phyloP scores from a whole-genome alignment of 139 green algal genomes.

The Tetradesmus lagerheimii region DNA sequence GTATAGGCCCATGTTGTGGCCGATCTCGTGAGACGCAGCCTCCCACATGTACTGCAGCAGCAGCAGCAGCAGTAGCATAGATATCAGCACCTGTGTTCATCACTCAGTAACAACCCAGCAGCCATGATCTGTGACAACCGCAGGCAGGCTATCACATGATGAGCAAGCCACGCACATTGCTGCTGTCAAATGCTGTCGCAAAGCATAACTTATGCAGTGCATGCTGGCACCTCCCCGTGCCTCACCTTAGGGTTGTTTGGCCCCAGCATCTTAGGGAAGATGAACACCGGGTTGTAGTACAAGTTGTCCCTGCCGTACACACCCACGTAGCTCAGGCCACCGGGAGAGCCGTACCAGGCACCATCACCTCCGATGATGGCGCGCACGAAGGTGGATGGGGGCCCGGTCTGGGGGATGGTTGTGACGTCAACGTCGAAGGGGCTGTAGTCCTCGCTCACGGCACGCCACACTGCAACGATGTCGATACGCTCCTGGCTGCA shows the following conservation, averaged over 20 bases:
- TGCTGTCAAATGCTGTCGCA: neutral
- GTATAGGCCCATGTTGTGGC: constrained; percentile 37
- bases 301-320: neutral
- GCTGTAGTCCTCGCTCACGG: constrained; percentile 31
- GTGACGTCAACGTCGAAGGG: constrained; percentile 40
- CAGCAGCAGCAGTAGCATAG: neutral
- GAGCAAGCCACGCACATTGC: neutral
- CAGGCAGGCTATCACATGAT: neutral
- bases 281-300: constrained; percentile 22
- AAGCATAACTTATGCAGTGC: no score
- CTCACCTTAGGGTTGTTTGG: constrained; percentile 27
- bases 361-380: constrained; percentile 22
- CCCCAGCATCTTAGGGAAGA: constrained; percentile 35
- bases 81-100: neutral
- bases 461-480: constrained; percentile 30
- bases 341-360: constrained; percentile 13
- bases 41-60: constrained; percentile 19
- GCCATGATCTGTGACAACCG: no score
- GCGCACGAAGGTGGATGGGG: constrained; percentile 15
- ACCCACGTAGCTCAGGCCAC: neutral
- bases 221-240: neutral
- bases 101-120: neutral
- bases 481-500: constrained; percentile 13
- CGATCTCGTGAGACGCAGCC: constrained; percentile 28
- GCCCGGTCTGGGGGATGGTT: neutral